phyloP scores from a whole-genome alignment of 2,329 filamentous ascomycete genomes.

The Botrytis tulipae region DNA sequence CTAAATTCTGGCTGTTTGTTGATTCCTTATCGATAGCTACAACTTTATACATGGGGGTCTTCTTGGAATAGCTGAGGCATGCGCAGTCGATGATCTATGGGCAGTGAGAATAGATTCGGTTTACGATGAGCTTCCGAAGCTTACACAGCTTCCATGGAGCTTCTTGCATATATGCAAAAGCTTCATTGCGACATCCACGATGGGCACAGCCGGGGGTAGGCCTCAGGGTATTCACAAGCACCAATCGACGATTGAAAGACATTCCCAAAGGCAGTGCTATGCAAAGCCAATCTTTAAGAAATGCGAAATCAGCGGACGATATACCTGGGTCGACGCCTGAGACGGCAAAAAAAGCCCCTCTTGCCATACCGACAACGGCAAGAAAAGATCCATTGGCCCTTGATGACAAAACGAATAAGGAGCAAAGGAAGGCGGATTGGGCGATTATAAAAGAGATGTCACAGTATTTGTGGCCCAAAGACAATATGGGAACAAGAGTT shows the following conservation, averaged over 20 bases:
- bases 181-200: slow-evolving; percentile 26
- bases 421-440: slow-evolving; percentile 97
- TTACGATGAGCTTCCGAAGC: slow-evolving; percentile 36
- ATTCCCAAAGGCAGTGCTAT: slow-evolving; percentile 25
- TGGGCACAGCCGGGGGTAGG: slow-evolving; percentile 29
- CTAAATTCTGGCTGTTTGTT: background rate
- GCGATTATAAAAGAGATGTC: slow-evolving; percentile 98
- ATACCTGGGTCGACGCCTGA: slow-evolving; percentile 30
- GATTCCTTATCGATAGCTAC: slow-evolving; percentile 21
- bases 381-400: slow-evolving; percentile 58
- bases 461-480: slow-evolving; percentile 92
- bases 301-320: slow-evolving; percentile 28
- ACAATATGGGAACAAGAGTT: slow-evolving; percentile 76
- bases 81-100: slow-evolving; percentile 25
- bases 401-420: slow-evolving; percentile 68
- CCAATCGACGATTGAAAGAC: slow-evolving; percentile 30
- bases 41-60: slow-evolving; percentile 20
- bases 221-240: slow-evolving; percentile 36
- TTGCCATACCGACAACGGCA: slow-evolving; percentile 24
- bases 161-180: slow-evolving; percentile 34
- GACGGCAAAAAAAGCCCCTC: slow-evolving; percentile 28
- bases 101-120: slow-evolving; percentile 13
- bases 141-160: slow-evolving; percentile 33
- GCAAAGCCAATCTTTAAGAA: slow-evolving; percentile 29
- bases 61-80: slow-evolving; percentile 17